Base-by-base conservation (phyloP, 1,284 basidiomycete genomes). In the Cryptococcus depauperatus region DNA sequence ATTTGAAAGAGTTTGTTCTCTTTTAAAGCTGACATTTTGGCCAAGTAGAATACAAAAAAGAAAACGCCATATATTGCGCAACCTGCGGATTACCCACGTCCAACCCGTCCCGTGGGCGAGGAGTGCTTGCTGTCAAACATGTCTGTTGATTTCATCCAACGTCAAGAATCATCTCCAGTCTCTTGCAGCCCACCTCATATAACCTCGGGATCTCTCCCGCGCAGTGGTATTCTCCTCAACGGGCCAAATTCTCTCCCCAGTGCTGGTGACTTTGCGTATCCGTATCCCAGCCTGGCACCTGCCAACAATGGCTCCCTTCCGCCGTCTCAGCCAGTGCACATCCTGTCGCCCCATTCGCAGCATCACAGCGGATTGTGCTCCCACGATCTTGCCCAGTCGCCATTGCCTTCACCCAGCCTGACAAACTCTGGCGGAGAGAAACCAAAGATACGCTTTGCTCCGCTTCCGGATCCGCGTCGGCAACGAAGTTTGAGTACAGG, bases 401-500 rank as follows among this genome's bases (percentile, higher is more conserved):
- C n/a, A 3, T 16, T 11, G 3, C n/a, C 16, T n/a, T 16, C 16
- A 16, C 25, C 27, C 14, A n/a, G 23, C 6, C 10, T 39, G 25
- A 28, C 25, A 4, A n/a, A 6, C 21, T 37, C 35, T 14, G 19
- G 35, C 35, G 38, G 19, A 18, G 23, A 45, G 16, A 10, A 27
- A 14, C 42, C 44, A 32, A 58, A 57, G 37, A 71, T 71, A 48
- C 56, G 69, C 14, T 71, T 71, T 35, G 69, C 69, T 1, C 69
- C 69, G 1, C 56, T 71, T 3, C 69, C 69, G 16, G 66, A 69
- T 48, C 67, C 69, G 1, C 46, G 55, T 34, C 46, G 64, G 22
- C 64, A 64, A 6, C 54, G 69, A 8, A 68, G 65, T 11, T 52
- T 69, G 4, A 67, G 64, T 11, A 69, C 64, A 7, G 69, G 68